Conservation (phyloP, 306 rosid species). For the Cucumis cinereus region DNA sequence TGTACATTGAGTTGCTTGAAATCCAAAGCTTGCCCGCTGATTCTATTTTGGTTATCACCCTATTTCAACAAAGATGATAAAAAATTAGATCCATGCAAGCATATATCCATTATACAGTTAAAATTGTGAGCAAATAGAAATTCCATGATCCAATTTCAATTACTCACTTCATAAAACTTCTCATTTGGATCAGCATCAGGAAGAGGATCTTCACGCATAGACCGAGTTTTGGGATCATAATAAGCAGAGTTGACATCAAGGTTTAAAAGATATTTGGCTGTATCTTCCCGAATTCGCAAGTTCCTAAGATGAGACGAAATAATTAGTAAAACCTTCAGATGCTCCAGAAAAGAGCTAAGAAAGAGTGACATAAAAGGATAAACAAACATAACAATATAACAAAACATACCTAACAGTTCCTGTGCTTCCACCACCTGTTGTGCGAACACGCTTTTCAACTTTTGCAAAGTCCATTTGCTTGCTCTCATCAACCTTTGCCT, state of each 20-base stretch:
- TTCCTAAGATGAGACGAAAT: conserved; percentile 22
- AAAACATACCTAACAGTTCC: conserved; percentile 43
- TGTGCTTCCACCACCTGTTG: conserved; percentile 59
- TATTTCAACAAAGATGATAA: not conserved
- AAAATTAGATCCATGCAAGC: not conserved
- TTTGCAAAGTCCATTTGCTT: conserved; percentile 55
- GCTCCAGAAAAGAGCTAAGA: not conserved
- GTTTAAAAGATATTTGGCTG: conserved; percentile 43
- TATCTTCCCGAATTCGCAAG: conserved; percentile 42
- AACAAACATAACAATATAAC: not conserved
- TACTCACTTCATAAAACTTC: conserved; percentile 45
- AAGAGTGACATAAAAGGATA: not conserved
- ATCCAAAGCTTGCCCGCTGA: conserved; percentile 44
- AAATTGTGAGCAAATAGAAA: not conserved
- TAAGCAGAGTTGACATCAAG: conserved; percentile 40
- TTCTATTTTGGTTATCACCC: conserved; percentile 49
- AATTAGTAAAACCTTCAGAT: not conserved
- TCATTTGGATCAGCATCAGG: conserved; percentile 59
- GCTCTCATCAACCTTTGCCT: conserved; percentile 62
- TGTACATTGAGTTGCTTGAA: conserved; percentile 43
- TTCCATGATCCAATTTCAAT: not conserved
- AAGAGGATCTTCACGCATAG: conserved; percentile 60
- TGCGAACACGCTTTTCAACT: conserved; percentile 55
- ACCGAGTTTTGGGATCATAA: conserved; percentile 47
- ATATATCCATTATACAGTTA: not conserved